Conservation (phyloP, 371 early-diverging fungal species). For the Phascolomyces articulosus region DNA sequence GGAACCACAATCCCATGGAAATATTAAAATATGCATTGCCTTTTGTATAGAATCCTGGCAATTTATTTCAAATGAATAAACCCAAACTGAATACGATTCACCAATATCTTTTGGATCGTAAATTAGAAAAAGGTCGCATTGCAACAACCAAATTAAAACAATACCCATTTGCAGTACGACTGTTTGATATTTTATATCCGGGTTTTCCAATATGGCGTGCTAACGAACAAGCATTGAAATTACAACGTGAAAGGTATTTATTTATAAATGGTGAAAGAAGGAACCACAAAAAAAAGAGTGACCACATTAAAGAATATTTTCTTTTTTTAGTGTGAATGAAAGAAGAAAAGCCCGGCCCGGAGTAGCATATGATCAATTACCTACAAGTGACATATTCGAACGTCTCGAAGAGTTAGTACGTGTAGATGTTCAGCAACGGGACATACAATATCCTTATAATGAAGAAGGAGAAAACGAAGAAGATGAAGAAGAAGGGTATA, state of each 20-base stretch:
- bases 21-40: neutral
- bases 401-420: conserved; percentile 35
- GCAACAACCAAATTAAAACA: conserved; percentile 3
- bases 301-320: neutral
- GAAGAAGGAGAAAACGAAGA: conserved; percentile 3
- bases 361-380: conserved; percentile 40
- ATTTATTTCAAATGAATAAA: conserved; percentile 9
- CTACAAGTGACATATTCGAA: conserved; percentile 34
- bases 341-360: conserved; percentile 2
- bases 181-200: conserved; percentile 1
- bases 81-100: conserved; percentile 8
- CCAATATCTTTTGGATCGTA: conserved; percentile 20
- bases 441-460: neutral
- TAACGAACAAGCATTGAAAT: conserved; percentile 71
- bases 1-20: no score
- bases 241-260: conserved; percentile 20
- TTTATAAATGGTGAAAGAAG: neutral
- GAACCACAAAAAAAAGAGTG: neutral
- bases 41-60: conserved; percentile 16
- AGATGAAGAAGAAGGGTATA: neutral
- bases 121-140: conserved; percentile 13
- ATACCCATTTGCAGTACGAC: neutral
- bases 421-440: conserved; percentile 3
- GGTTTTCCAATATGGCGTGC: conserved; percentile 6
- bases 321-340: neutral